Percentiles rank a stretch among this genome's conserved stretches.
Conservation (phyloP, 1,284 basidiomycete genomes). For the Ceratobasidium papillatum region DNA sequence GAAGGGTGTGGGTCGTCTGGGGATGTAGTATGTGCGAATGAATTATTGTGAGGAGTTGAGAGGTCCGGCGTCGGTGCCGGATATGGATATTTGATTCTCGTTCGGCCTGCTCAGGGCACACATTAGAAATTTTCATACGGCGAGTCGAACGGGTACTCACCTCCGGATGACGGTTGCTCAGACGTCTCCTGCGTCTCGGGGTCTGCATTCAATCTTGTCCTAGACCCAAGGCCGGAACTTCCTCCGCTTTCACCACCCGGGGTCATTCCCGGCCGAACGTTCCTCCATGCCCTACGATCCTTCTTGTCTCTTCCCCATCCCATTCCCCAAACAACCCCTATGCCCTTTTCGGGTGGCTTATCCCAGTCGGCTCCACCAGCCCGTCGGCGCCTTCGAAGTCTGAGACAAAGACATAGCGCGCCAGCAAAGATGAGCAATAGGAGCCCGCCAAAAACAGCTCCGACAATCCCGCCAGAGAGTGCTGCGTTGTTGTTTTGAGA, state of each 20-base stretch:
- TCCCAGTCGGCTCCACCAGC: slow-evolving; percentile 7
- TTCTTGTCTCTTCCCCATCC: slow-evolving; percentile 31
- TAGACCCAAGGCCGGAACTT: not conserved
- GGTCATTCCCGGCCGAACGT: not conserved
- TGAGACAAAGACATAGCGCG: slow-evolving; percentile 8
- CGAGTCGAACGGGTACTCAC: not conserved
- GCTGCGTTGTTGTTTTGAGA: not conserved
- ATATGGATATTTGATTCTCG: not conserved
- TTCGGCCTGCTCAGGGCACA: not conserved
- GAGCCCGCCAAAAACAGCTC: not conserved
- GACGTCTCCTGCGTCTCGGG: not conserved
- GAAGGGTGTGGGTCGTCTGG: slow-evolving; percentile 2
- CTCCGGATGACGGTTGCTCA: not conserved
- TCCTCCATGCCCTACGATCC: not conserved
- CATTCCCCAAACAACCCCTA: slow-evolving; percentile 29
- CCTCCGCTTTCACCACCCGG: not conserved
- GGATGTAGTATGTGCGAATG: not conserved
- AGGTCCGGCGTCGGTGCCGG: not conserved
- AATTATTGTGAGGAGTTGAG: not conserved
- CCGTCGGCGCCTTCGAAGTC: slow-evolving; percentile 14
- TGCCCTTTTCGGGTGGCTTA: not conserved
- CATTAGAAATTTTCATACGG: not conserved
- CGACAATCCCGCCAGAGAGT: slow-evolving; percentile 32
- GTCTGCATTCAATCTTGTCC: not conserved
- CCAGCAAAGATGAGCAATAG: slow-evolving; percentile 14